Base-by-base conservation (phyloP, 2,329 filamentous ascomycete genomes). In the Aspergillus carbonarius region DNA sequence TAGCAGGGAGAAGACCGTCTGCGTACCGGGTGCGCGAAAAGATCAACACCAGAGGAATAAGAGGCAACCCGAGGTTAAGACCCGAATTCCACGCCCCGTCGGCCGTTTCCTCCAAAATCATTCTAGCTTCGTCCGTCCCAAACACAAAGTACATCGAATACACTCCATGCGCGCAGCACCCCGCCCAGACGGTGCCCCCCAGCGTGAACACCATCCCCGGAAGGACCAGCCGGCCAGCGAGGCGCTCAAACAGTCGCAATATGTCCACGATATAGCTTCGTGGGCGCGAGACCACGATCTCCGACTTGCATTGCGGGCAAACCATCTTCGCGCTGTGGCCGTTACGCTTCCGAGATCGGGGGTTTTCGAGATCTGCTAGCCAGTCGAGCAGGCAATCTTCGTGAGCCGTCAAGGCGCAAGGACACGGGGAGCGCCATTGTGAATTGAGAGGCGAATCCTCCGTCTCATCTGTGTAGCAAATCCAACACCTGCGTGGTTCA, bases 331-430 rank as follows among this genome's bases (percentile, higher is more conserved):
- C 85, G 27, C 71, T 72, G 18, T 72, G 81, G 73, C 71, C 83
- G 75, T 72, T 74, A 65, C 78, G 74, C 63, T 79, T 77, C 60
- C 79, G 70, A 17, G 83, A 76, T 37, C 78, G 82, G 1, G 84
- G 84, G 20, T 83, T 80, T 76, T 97, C 92, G 70, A 92, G 85
- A 71, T 96, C 92, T n/a, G 91, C 89, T 17, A 98, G 89, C 93
- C 93, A 99, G 68, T 92, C 89, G 39, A 98, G 82, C 64, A 98
- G 83, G 72, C 93, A 96, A 60, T 87, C 85, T 73, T 98, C 92
- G 73, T 99, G 95, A 1, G 93, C 95, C 57, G 91, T 90, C 39
- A 99, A 82, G 12, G 91, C 92, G 76, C 95, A 99, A 0, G 89
- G 89, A 72, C 95, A 99, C 1, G 95, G 93, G 55, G 89, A 90